Evolutionary conservation across 768 basidiomycete genomes (phyloP), one percentile per base, ranked within the genome.

Genomic region (Kwoniella dejecticola): DNA sequence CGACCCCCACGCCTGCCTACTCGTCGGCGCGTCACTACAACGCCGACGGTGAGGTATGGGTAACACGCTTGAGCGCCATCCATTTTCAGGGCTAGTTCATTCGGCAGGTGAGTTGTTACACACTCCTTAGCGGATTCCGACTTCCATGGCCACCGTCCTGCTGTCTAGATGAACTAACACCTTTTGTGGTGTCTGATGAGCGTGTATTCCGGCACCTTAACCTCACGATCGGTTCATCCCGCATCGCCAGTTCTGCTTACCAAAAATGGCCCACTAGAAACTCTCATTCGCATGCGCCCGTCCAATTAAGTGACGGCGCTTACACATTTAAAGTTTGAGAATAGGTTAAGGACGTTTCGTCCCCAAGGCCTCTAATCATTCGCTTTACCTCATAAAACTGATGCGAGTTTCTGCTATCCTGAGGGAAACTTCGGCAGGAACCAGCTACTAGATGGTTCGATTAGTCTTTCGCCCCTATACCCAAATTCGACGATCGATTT

Each of bases 391-490:
- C 82, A 83, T 82, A 83, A 81, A 81, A 71, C 81, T 80, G 82
- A 82, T 81, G 80, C 76, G 83, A 84, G 83, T 82, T 49, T 59
- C 47, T 57, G 55, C 55, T 57, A 57, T 57, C 55, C 55, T 57
- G 55, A 57, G 53, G 53, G 87, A 89, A 88, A 88, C 87, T 89
- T 88, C 86, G 86, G 86, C 85, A 86, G 88, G 87, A 89, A 89
- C 87, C 87, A 89, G 88, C 87, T 88, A 89, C 87, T 88, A 88
- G 84, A 89, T 88, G 88, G 88, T 89, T 71, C 87, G 87, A 90
- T 89, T 89, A 88, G 88, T 89, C 89, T 89, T 90, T 89, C 87
- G 86, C 88, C 89, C 88, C 88, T 89, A 89, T 89, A 89, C 88
- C 87, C 88, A 89, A 88, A 87, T 89, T 88, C 83, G 87, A 89